phyloP scores from a whole-genome alignment of 2,329 filamentous ascomycete species.

The Raffaelea arxii region DNA sequence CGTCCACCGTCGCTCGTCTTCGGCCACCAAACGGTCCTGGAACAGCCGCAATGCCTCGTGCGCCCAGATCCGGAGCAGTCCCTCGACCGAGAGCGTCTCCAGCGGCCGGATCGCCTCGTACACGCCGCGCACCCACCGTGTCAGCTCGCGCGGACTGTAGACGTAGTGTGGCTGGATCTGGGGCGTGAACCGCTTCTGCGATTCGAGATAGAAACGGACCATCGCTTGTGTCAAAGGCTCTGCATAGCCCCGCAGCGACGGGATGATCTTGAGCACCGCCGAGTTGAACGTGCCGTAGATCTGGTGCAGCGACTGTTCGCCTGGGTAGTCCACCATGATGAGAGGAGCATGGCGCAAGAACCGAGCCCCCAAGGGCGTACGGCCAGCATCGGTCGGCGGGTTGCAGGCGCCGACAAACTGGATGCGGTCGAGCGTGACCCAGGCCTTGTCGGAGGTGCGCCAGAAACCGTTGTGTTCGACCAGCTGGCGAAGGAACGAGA shows the following conservation, averaged over 20 bases:
- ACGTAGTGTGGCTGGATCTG: slow-evolving; percentile 98
- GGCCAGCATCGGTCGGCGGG: slow-evolving; percentile 91
- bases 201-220: slow-evolving; percentile 93
- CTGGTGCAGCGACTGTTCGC: slow-evolving; percentile 85
- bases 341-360: slow-evolving; percentile 97
- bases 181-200: slow-evolving; percentile 87
- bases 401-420: slow-evolving; percentile 99
- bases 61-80: slow-evolving; percentile 92
- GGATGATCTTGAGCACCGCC: slow-evolving; percentile 93
- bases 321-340: slow-evolving; percentile 99
- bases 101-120: slow-evolving; percentile 95
- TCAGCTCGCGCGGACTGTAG: slow-evolving; percentile 97
- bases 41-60: slow-evolving; percentile 94
- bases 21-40: slow-evolving; percentile 90
- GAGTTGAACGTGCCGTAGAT: slow-evolving; percentile 99
- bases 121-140: slow-evolving; percentile 91
- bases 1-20: slow-evolving; percentile 93
- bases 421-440: slow-evolving; percentile 95
- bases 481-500: slow-evolving; percentile 92
- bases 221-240: slow-evolving; percentile 93
- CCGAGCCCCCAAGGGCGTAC: slow-evolving; percentile 83
- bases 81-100: slow-evolving; percentile 79
- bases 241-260: slow-evolving; percentile 86
- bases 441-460: slow-evolving; percentile 93
- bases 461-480: slow-evolving; percentile 99